phyloP scores from a whole-genome alignment of 805 yeast species.

The Candida suzukii region DNA sequence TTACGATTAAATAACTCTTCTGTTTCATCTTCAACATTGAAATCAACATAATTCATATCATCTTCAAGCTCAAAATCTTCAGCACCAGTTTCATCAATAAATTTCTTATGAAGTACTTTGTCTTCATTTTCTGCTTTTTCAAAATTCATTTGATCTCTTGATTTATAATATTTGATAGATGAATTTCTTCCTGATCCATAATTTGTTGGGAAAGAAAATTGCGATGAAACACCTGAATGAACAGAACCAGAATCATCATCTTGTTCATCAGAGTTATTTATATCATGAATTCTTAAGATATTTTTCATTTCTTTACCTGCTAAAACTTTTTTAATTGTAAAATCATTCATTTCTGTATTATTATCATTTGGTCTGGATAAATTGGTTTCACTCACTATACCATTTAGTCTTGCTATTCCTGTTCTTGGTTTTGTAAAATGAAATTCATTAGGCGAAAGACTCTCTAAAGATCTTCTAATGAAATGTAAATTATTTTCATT shows the following conservation, averaged over 20 bases:
- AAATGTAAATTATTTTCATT: background rate
- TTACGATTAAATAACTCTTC: conserved; percentile 30
- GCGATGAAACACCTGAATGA: conserved; percentile 18
- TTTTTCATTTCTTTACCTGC: too few relatives aligned
- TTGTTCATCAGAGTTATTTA: background rate
- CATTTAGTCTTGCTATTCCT: conserved; percentile 2
- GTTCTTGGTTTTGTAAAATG: too few relatives aligned
- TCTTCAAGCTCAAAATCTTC: conserved; percentile 21
- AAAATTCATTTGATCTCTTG: conserved; percentile 21
- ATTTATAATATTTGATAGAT: conserved; percentile 30
- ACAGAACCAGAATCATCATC: background rate
- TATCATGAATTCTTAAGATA: too few relatives aligned
- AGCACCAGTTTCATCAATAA: conserved; percentile 19
- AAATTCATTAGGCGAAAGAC: too few relatives aligned
- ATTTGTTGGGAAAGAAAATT: conserved; percentile 28
- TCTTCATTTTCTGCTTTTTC: conserved; percentile 15
- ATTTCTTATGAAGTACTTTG: conserved; percentile 13
- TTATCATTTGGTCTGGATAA: background rate
- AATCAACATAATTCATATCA: conserved; percentile 25
- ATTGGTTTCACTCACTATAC: conserved; percentile 1
- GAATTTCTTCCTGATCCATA: conserved; percentile 25
- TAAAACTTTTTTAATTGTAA: conserved; percentile 18
- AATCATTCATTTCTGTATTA: conserved; percentile 14
- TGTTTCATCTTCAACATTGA: conserved; percentile 28
- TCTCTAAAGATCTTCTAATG: too few relatives aligned